phyloP scores from a whole-genome alignment of 371 early-diverging fungal species.

The Chytridium lagenaria region DNA sequence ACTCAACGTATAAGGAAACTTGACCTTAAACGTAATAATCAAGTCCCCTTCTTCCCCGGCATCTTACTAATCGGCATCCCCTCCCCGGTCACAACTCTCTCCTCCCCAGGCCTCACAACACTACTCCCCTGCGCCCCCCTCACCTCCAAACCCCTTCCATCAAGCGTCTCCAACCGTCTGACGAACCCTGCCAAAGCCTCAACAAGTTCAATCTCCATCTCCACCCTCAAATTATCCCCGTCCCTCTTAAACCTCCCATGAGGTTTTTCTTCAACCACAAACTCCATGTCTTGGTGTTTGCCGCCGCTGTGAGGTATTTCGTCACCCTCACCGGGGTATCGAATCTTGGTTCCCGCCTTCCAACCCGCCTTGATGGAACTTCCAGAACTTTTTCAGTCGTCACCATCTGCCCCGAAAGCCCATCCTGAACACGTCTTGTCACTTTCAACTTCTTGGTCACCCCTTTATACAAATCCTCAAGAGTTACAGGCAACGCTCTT shows the following conservation, averaged over 20 bases:
- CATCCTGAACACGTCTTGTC: conserved; percentile 72
- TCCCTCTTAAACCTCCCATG: conserved; percentile 86
- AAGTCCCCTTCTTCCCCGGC: conserved; percentile 86
- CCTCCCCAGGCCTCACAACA: conserved; percentile 78
- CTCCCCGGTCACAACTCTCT: conserved; percentile 73
- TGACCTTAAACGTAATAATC: conserved; percentile 75
- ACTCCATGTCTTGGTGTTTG: conserved; percentile 87
- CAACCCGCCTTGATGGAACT: conserved; percentile 95
- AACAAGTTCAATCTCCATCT: conserved; percentile 70
- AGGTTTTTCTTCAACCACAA: conserved; percentile 94
- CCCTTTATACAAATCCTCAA: conserved; percentile 96
- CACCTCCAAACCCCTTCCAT: conserved; percentile 75
- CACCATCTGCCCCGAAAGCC: conserved; percentile 58
- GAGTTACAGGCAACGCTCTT: conserved; percentile 74
- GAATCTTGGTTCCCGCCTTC: conserved; percentile 97
- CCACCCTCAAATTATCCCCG: conserved; percentile 80
- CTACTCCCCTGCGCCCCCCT: conserved; percentile 54
- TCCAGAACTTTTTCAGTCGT: conserved; percentile 82
- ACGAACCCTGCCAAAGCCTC: conserved; percentile 88
- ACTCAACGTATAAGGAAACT: conserved; percentile 80
- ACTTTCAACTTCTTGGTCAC: conserved; percentile 92
- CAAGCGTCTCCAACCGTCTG: conserved; percentile 76
- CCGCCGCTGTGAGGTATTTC: conserved; percentile 58
- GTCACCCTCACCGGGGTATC: conserved; percentile 93
- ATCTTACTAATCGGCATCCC: conserved; percentile 94